phyloP scores from a whole-genome alignment of 1,284 basidiomycete species.

The Afroboletus lepidellus region DNA sequence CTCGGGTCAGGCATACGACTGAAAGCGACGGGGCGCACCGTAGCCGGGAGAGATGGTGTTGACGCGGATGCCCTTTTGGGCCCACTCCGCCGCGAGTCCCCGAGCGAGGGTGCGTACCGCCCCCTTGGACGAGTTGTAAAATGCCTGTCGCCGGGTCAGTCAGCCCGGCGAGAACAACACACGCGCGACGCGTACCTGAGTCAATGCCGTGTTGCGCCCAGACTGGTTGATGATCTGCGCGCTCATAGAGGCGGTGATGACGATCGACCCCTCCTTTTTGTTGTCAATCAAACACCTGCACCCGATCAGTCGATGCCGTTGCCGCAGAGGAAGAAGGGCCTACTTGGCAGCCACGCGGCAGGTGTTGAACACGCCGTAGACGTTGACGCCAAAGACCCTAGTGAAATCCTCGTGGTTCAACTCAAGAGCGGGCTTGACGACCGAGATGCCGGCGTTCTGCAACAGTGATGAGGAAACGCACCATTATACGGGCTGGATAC shows the following conservation, averaged over 20 bases:
- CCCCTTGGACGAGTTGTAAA: constrained; percentile 61
- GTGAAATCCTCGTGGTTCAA: constrained; percentile 44
- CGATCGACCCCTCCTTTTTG: constrained; percentile 33
- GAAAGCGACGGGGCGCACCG: constrained; percentile 39
- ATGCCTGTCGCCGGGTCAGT: constrained; percentile 37
- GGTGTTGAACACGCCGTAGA: constrained; percentile 45
- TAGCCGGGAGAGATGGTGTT: constrained; percentile 64
- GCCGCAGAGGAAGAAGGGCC: not conserved
- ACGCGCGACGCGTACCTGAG: constrained; percentile 31
- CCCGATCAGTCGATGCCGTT: rapidly evolving
- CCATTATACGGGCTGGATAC: not conserved
- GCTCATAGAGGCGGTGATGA: constrained; percentile 51
- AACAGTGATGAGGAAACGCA: not conserved
- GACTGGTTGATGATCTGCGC: constrained; percentile 49
- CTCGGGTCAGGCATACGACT: too few species aligned
- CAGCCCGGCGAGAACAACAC: too few species aligned
- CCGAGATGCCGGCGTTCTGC: constrained; percentile 47
- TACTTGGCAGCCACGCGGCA: constrained; percentile 42
- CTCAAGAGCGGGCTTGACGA: constrained; percentile 49
- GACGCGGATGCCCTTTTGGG: constrained; percentile 49
- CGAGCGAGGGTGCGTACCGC: constrained; percentile 57
- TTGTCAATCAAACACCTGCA: constrained; percentile 16
- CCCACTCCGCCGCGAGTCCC: constrained; percentile 64
- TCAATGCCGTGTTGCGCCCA: constrained; percentile 32
- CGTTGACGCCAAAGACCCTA: constrained; percentile 38